These are phyloP conservation scores for Microascus cirrosus DNA, from an alignment of 2,329 filamentous ascomycete species.

Conservation along the genomic window DNA sequence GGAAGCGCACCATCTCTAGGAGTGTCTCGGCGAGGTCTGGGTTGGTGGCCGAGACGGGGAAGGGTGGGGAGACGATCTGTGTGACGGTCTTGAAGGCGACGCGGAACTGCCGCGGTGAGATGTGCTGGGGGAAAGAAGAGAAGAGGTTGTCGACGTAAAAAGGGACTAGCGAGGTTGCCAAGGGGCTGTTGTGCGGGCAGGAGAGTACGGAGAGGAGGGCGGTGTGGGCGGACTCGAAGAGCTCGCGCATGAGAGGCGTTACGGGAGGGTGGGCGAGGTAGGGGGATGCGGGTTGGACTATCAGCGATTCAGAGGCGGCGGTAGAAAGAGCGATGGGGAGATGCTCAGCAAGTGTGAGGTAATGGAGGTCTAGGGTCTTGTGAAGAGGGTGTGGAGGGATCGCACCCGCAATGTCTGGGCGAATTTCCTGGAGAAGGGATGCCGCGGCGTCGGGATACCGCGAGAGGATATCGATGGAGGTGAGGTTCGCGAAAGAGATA, in stretches of 20 bases:
- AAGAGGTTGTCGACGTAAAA: constrained; percentile 79
- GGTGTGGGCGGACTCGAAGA: constrained; percentile 86
- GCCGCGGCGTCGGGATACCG: constrained; percentile 57
- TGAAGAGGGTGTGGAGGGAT: constrained; percentile 41
- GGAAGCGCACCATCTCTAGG: constrained; percentile 64
- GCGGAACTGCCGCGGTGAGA: constrained; percentile 78
- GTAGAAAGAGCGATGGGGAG: constrained; percentile 61
- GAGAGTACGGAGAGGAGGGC: constrained; percentile 71
- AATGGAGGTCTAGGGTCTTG: constrained; percentile 72
- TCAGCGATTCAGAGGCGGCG: constrained; percentile 56
- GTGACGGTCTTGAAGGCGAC: constrained; percentile 80
- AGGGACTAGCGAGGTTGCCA: constrained; percentile 62
- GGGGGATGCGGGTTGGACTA: constrained; percentile 61
- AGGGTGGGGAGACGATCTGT: constrained; percentile 71
- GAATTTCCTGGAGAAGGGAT: constrained; percentile 54
- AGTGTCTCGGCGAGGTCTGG: constrained; percentile 71
- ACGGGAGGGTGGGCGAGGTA: constrained; percentile 48
- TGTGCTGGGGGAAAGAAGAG: constrained; percentile 63
- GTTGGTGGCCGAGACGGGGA: constrained; percentile 59
- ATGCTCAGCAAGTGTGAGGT: constrained; percentile 78
- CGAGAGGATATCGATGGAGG: constrained; percentile 70
- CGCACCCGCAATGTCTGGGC: constrained; percentile 30
- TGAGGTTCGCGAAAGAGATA: constrained; percentile 73
- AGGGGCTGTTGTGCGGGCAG: constrained; percentile 61
- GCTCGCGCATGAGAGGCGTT: constrained; percentile 34